Percentiles rank a stretch among this genome's conserved stretches.
Conservation (phyloP, 176 grass and related monocot genomes). For the Musa schizocarpa region DNA sequence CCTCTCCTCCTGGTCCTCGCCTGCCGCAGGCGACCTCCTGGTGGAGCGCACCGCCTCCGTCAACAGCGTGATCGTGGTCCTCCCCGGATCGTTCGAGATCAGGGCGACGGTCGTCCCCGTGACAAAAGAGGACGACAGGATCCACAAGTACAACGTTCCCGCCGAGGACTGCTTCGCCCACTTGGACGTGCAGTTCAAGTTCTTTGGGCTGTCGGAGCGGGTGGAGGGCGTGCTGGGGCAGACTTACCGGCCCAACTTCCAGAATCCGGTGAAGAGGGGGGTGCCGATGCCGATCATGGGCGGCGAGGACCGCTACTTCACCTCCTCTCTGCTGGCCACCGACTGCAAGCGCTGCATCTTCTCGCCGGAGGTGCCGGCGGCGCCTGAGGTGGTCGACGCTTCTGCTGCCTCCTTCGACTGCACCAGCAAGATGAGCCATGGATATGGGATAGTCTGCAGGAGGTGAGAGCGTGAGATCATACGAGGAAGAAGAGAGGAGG, state of each 20-base stretch:
- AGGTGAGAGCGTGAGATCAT: neutral
- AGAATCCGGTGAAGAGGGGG: constrained; percentile 24
- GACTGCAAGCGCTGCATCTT: constrained; percentile 31
- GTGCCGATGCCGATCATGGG: constrained; percentile 31
- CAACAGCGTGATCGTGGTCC: constrained; percentile 23
- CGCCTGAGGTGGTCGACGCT: neutral
- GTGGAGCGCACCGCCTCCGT: constrained; percentile 30
- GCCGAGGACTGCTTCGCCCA: constrained; percentile 27
- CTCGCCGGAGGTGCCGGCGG: neutral
- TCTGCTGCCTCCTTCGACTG: neutral
- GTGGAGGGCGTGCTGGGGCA: constrained; percentile 29
- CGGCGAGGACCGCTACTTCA: constrained; percentile 25
- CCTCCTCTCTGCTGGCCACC: constrained; percentile 17
- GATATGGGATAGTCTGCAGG: neutral
- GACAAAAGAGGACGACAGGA: constrained; percentile 29
- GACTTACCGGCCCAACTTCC: constrained; percentile 22
- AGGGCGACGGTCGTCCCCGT: constrained; percentile 30
- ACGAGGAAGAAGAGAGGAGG: too few species aligned
- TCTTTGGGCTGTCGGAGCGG: constrained; percentile 15
- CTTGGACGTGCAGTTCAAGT: constrained; percentile 30
- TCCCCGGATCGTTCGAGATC: constrained; percentile 23
- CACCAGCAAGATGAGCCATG: constrained; percentile 1
- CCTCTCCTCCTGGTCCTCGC: constrained; percentile 27
- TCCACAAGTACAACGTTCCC: constrained; percentile 14
- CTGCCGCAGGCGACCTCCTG: constrained; percentile 15